These are phyloP conservation scores for Colletotrichum sp. DNA, from an alignment of 2,329 filamentous ascomycete species.

Conservation along the genomic window DNA sequence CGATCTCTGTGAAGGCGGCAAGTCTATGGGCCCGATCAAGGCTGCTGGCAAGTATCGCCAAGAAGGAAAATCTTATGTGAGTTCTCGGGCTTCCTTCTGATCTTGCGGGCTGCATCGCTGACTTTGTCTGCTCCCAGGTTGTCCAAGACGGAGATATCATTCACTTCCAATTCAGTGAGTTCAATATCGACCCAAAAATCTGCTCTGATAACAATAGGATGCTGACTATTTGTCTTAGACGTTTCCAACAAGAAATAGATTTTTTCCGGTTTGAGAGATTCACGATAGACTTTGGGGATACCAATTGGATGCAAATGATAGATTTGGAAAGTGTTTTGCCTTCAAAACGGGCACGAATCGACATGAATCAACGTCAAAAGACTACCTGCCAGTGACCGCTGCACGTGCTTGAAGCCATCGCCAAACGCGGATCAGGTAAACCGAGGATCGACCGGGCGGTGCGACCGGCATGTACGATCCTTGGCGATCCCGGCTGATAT, in stretches of 20 bases:
- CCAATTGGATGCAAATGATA: not conserved
- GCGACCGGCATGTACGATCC: not conserved
- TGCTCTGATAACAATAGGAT: no score
- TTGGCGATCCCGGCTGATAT: not conserved
- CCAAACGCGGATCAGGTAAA: not conserved
- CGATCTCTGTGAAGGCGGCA: constrained; percentile 45
- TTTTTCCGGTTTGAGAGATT: not conserved
- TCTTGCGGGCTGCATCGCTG: constrained; percentile 9
- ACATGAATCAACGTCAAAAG: not conserved
- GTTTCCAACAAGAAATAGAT: constrained; percentile 8
- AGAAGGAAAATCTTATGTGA: constrained; percentile 46
- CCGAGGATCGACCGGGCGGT: not conserved
- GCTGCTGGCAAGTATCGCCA: constrained; percentile 50
- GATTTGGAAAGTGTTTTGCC: fast-evolving
- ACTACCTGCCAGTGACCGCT: not conserved
- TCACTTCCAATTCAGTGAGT: constrained; percentile 46
- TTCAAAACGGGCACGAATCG: not conserved
- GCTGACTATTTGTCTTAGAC: not conserved
- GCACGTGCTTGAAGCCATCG: not conserved
- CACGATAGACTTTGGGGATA: not conserved
- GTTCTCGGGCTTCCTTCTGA: constrained; percentile 13
- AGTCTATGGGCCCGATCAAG: constrained; percentile 50
- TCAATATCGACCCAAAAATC: no score
- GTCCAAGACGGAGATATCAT: constrained; percentile 49
- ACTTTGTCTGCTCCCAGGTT: constrained; percentile 20